phyloP scores from a whole-genome alignment of 1,139 yeast species.

The Saccharomycopsis crataegensis region DNA sequence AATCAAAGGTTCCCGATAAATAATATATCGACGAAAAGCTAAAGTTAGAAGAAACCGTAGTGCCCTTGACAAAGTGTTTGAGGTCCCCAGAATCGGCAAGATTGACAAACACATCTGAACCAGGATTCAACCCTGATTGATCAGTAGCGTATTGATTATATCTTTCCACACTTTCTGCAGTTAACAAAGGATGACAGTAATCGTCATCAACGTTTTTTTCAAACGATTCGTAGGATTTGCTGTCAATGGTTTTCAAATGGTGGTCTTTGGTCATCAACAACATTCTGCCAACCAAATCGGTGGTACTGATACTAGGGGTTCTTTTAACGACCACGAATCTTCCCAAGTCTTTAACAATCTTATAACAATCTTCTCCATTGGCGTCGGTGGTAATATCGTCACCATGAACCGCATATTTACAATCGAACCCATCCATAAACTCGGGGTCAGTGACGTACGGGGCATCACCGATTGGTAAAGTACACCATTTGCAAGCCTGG shows the following conservation, averaged over 20 bases:
- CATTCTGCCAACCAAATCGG: constrained; percentile 93
- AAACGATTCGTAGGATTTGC: too few relatives aligned
- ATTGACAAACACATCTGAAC: constrained; percentile 53
- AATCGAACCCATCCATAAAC: constrained; percentile 66
- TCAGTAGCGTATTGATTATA: constrained; percentile 51
- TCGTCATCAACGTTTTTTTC: background rate
- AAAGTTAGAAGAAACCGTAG: constrained; percentile 20
- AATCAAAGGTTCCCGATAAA: constrained; percentile 83
- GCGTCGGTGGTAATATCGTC: constrained; percentile 97
- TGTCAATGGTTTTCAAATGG: constrained; percentile 39
- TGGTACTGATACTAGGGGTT: constrained; percentile 90
- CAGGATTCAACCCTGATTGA: constrained; percentile 50
- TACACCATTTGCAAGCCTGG: constrained; percentile 86
- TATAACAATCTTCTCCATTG: constrained; percentile 88
- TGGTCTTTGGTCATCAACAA: constrained; percentile 52
- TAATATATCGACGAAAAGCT: constrained; percentile 36
- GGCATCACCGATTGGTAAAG: constrained; percentile 64
- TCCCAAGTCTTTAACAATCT: constrained; percentile 75
- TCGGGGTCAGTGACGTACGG: constrained; percentile 93
- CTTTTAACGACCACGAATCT: constrained; percentile 82
- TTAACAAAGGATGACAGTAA: constrained; percentile 30
- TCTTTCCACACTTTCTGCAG: constrained; percentile 17
- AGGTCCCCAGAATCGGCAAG: constrained; percentile 26
- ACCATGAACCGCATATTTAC: constrained; percentile 91
- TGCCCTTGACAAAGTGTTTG: constrained; percentile 34